A percentile compares a stretch with the other conserved stretches of the same genome.
Evolutionary conservation across 805 yeast species (phyloP).

Genomic region (Candida nonsorbophila): DNA sequence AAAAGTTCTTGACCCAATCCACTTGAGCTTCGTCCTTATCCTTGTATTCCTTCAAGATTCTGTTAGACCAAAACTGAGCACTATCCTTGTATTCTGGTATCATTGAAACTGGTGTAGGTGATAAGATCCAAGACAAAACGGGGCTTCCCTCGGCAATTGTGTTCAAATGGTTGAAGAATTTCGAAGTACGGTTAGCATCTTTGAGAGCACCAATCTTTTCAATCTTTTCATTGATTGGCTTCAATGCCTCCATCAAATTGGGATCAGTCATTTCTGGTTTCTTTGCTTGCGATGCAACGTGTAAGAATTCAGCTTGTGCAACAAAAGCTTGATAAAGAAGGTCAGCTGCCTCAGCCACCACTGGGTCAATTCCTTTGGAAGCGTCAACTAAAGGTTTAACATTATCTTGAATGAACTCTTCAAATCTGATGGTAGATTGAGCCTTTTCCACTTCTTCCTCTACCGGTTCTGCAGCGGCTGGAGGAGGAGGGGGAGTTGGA

Average conservation of each 20-base stretch:
- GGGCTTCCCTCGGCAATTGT: conserved; percentile 88
- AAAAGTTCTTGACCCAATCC: conserved; percentile 75
- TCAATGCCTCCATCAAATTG: conserved; percentile 48
- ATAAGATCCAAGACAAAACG: conserved; percentile 85
- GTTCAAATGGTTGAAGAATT: conserved; percentile 64
- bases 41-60: conserved; percentile 79
- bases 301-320: conserved; percentile 54
- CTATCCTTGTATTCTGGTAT: conserved; percentile 85
- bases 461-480: neutral
- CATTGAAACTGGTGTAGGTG: conserved; percentile 66
- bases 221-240: conserved; percentile 64
- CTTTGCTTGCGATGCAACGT: conserved; percentile 52
- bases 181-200: conserved; percentile 69
- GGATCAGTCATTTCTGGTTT: conserved; percentile 61
- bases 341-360: conserved; percentile 53
- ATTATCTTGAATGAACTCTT: conserved; percentile 43
- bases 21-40: conserved; percentile 64
- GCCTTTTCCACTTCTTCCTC: conserved; percentile 23
- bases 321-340: conserved; percentile 49
- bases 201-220: conserved; percentile 57
- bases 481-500: conserved; percentile 1
- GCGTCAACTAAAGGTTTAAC: conserved; percentile 56
- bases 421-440: conserved; percentile 48
- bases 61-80: conserved; percentile 90
- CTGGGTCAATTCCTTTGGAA: conserved; percentile 51